These are phyloP conservation scores for Tricholoma furcatifolium DNA, from an alignment of 768 basidiomycete species.

Conservation along the genomic window DNA sequence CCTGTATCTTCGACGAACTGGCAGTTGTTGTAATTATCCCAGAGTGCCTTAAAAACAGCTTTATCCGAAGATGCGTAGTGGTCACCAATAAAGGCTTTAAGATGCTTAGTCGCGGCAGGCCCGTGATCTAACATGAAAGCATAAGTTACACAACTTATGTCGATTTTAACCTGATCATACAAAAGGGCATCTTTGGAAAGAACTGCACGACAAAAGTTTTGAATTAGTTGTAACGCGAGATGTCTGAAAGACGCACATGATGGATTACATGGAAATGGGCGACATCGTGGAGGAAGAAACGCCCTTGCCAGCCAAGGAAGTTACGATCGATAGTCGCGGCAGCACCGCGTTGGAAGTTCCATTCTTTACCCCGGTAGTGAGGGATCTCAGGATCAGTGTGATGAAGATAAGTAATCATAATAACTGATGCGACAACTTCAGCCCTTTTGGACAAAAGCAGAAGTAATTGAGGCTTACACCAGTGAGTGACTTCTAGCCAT, in stretches of 20 bases:
- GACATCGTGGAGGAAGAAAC: constrained; percentile 65
- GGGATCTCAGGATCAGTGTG: constrained; percentile 59
- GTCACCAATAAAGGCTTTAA: constrained; percentile 48
- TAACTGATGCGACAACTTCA: constrained; percentile 28
- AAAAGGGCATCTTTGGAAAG: constrained; percentile 62
- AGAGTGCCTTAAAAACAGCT: constrained; percentile 46
- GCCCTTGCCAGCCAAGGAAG: constrained; percentile 62
- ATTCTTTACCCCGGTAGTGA: constrained; percentile 55
- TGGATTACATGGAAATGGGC: constrained; percentile 64
- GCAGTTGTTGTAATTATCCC: constrained; percentile 55
- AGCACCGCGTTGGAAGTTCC: constrained; percentile 63
- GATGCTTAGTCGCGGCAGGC: constrained; percentile 46
- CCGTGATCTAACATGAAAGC: constrained; percentile 40
- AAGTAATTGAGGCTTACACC: constrained; percentile 37
- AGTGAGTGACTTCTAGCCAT: constrained; percentile 56
- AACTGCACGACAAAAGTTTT: constrained; percentile 31
- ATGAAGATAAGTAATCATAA: constrained; percentile 62
- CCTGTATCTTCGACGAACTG: constrained; percentile 60
- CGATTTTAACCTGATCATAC: constrained; percentile 27
- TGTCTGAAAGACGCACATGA: constrained; percentile 35
- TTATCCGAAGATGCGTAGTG: constrained; percentile 44
- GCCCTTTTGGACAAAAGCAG: too few relatives aligned
- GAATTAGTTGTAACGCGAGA: neutral
- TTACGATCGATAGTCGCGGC: constrained; percentile 57
- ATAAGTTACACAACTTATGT: neutral